phyloP scores from a whole-genome alignment of 345 rosid genomes.

The Pugionium cornutum region DNA sequence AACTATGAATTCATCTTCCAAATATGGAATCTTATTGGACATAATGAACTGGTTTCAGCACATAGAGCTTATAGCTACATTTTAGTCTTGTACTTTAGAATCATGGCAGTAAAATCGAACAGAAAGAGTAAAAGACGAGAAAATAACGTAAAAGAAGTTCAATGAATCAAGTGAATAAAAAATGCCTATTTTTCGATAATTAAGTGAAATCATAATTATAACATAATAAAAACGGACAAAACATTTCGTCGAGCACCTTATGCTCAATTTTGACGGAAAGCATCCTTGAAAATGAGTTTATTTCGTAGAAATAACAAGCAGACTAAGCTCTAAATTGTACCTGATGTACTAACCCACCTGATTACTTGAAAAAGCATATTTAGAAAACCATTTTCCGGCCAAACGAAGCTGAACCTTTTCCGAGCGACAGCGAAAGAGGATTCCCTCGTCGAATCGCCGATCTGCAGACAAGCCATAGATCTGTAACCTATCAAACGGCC shows the following conservation, averaged over 20 bases:
- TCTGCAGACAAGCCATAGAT: not conserved
- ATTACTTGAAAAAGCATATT: not conserved
- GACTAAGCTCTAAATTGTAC: not conserved
- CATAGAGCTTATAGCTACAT: too few relatives aligned
- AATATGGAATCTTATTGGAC: too few relatives aligned
- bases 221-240: not conserved
- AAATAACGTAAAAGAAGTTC: not conserved
- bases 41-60: too few relatives aligned
- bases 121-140: not conserved
- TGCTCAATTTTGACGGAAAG: constrained; percentile 7
- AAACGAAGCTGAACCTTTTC: constrained; percentile 3
- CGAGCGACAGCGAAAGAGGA: constrained; percentile 22
- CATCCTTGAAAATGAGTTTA: not conserved
- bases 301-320: not conserved
- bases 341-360: not conserved
- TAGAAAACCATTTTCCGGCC: not conserved
- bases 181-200: not conserved
- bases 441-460: constrained; percentile 1
- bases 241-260: constrained; percentile 33
- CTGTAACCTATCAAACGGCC: not conserved
- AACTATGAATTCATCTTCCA: too few relatives aligned
- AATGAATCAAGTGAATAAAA: not conserved
- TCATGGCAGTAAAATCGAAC: not conserved
- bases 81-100: too few relatives aligned
- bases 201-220: too few relatives aligned